phyloP scores from a whole-genome alignment of 2,329 filamentous ascomycete genomes.

The Aspergillus pseudoviridinutans region DNA sequence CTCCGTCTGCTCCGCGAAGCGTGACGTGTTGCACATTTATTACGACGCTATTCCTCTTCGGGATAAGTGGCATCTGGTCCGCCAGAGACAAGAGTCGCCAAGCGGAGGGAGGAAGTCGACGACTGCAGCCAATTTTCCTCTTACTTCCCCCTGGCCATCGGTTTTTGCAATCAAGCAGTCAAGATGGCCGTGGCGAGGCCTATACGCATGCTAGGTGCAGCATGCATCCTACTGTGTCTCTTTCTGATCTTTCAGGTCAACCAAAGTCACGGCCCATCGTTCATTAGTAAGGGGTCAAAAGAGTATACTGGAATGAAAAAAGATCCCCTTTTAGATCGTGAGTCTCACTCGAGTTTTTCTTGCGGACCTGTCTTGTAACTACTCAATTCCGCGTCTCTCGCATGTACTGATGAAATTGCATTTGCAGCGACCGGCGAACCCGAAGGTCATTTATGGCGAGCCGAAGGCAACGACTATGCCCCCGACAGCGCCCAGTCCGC shows the following conservation, averaged over 20 bases:
- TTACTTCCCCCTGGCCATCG: conserved; percentile 1
- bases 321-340: conserved; percentile 86
- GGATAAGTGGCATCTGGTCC: conserved; percentile 19
- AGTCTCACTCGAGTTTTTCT: conserved; percentile 31
- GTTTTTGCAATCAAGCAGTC: conserved; percentile 19
- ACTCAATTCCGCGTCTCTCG: not conserved
- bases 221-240: conserved; percentile 68
- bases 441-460: conserved; percentile 68
- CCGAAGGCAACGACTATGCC: conserved; percentile 71
- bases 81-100: not conserved
- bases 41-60: conserved; percentile 22
- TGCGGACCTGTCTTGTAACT: not conserved
- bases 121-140: conserved; percentile 2
- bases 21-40: conserved; percentile 11
- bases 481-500: conserved; percentile 70
- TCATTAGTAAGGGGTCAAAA: conserved; percentile 39
- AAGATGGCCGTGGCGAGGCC: conserved; percentile 81
- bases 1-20: not conserved
- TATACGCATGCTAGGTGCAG: conserved; percentile 71
- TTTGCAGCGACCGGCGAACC: conserved; percentile 75
- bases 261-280: conserved; percentile 45
- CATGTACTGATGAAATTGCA: conserved; percentile 12
- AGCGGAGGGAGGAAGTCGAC: not conserved
- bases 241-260: conserved; percentile 77
- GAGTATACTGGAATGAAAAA: conserved; percentile 60